Base-by-base conservation (phyloP, 2,329 filamentous ascomycete species). In the Paramyrothecium roridum region DNA sequence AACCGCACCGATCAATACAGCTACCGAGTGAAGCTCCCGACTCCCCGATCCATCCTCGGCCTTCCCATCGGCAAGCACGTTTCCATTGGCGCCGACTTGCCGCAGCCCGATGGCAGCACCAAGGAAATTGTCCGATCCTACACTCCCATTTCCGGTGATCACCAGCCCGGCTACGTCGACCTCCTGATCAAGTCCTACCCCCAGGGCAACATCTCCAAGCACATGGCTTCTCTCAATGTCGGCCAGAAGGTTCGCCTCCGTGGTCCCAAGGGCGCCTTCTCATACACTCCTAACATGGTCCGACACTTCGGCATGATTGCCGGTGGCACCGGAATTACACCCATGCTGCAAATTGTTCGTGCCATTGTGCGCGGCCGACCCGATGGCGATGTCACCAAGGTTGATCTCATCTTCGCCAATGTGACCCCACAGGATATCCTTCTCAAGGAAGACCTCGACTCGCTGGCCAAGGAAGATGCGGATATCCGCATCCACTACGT, bases 21-120 rank as follows among this genome's bases (percentile, higher is more conserved):
- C 79, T 99, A 98, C 82, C 92, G 95, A 69, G 97, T 98, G 79
- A 82, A 83, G 61, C 90, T 99, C 45, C 93, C 93, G 55, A 81
- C 81, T 52, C 78, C 87, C 45, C 88, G 80, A 65, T 85, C 90
- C 63, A 91, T 97, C 72, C 90, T 98, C 67, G 95, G 95, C 69
- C 89, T 98, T 47, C 93, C 95, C 63, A 98, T 98, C 78, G 95
- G 95, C 70, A 95, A 99, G 80, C 95, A 99, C 81, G 97, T 99
- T 76, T 97, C 93, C 59, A 91, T 99, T 70, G 91, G 89, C 63
- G 93, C 92, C 54, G 85, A 83, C 55, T 84, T 92, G 58, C 66
- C 75, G 47, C 84, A 87, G 67, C 74, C 79, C 55, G 86, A 90
- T 66, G 91, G 91, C 70, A 81, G 82, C 65, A 80, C 80, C 63